phyloP scores from a whole-genome alignment of 108 stramenopile species.

The Cylindrotheca fusiformis region DNA sequence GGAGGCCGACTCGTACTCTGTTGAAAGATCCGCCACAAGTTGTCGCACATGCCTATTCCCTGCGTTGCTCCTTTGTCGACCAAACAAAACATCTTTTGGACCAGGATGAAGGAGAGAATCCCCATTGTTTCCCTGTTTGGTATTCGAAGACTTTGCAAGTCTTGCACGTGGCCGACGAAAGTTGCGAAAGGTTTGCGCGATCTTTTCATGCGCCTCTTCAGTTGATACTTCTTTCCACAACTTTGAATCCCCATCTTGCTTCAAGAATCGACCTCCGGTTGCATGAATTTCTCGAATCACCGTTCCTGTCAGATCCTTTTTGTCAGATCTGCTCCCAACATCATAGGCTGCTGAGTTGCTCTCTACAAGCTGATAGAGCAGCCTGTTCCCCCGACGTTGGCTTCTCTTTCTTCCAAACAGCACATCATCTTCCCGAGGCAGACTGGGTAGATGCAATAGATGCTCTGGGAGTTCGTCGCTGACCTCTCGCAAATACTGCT shows the following conservation, averaged over 20 bases:
- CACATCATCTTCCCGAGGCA: not conserved
- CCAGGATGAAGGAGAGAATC: too few species aligned
- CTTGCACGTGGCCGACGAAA: not conserved
- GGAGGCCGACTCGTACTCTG: not conserved
- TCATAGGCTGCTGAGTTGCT: not conserved
- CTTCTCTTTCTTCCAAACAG: not conserved
- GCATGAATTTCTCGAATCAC: constrained; percentile 19
- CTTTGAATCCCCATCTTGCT: not conserved
- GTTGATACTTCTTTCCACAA: not conserved
- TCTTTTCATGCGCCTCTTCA: not conserved
- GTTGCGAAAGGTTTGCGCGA: not conserved
- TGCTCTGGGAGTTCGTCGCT: not conserved
- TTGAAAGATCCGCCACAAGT: not conserved
- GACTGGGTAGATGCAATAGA: not conserved
- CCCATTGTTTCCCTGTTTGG: too few species aligned
- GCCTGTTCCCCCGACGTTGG: not conserved
- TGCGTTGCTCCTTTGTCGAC: not conserved
- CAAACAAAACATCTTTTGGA: constrained; percentile 1
- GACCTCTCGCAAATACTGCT: not conserved
- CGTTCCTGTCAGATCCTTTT: constrained; percentile 22
- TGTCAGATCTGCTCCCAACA: constrained; percentile 14
- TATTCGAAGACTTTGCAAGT: too few species aligned
- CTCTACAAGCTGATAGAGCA: not conserved
- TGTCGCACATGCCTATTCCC: not conserved
- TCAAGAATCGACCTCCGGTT: constrained; percentile 27